A percentile compares a stretch with the other conserved stretches of the same genome.
phyloP scores from a whole-genome alignment of 345 rosid genomes.

The Ceriops decandra region DNA sequence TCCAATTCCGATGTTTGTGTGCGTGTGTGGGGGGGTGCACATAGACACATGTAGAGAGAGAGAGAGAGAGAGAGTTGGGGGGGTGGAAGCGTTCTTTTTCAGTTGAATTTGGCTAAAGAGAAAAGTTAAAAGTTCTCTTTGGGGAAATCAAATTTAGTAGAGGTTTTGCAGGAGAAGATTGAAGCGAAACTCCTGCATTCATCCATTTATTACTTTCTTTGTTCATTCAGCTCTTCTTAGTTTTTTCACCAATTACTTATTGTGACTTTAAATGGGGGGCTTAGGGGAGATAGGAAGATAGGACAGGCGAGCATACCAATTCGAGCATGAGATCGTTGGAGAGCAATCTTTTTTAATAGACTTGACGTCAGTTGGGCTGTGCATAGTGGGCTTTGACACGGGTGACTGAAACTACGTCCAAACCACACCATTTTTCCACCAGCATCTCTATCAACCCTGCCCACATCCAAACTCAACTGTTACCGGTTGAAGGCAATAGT shows the following conservation, averaged over 20 bases:
- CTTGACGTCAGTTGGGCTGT: constrained; percentile 90
- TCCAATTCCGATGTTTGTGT: no score
- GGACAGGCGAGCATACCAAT: constrained; percentile 48
- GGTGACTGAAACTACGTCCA: constrained; percentile 82
- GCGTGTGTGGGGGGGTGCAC: no score
- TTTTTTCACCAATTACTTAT: no score
- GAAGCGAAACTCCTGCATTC: constrained; percentile 45
- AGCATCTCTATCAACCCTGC: constrained; percentile 76
- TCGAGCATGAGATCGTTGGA: constrained; percentile 52
- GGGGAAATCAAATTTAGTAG: constrained; percentile 88
- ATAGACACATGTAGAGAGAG: no score
- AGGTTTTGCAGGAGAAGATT: constrained; percentile 73
- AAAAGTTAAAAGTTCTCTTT: constrained; percentile 68
- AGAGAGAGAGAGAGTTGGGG: no score
- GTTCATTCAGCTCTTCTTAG: no score
- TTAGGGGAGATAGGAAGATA: background rate
- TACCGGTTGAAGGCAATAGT: no score
- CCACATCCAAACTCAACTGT: background rate
- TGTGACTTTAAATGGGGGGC: no score
- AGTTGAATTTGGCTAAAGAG: no score
- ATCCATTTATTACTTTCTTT: no score
- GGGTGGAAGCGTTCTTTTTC: no score
- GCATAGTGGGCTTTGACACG: constrained; percentile 85
- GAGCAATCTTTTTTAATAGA: constrained; percentile 62
- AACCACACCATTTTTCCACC: constrained; percentile 86